These are phyloP conservation scores for Ceratocystis cacaofunesta DNA, from an alignment of 2,329 filamentous ascomycete species.

Conservation along the genomic window DNA sequence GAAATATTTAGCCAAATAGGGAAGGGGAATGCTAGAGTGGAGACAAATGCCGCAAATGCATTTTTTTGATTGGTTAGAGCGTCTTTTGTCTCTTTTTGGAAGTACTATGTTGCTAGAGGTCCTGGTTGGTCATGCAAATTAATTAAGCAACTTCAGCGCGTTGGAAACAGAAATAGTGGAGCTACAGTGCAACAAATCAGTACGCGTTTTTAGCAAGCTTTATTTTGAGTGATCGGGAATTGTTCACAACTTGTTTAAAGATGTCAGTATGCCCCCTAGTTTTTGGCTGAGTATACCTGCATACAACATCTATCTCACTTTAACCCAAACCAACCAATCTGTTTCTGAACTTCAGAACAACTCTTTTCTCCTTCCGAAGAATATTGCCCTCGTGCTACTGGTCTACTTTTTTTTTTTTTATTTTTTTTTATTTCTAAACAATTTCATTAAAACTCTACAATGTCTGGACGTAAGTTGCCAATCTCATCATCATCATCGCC, in stretches of 20 bases:
- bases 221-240: constrained; percentile 11
- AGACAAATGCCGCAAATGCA: background rate
- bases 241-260: constrained; percentile 11
- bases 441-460: constrained; percentile 6
- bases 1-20: background rate
- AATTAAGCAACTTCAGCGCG: background rate
- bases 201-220: background rate
- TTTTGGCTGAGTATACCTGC: background rate
- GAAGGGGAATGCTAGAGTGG: background rate
- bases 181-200: background rate
- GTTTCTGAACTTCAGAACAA: background rate
- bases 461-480: constrained; percentile 19
- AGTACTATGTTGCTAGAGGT: background rate
- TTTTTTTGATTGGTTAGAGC: constrained; percentile 8
- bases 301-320: background rate
- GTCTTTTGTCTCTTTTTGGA: constrained; percentile 6
- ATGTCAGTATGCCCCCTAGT: background rate
- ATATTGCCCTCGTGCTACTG: background rate
- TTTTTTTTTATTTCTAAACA: background rate
- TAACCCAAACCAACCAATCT: background rate
- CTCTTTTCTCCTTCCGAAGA: background rate
- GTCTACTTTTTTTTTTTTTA: background rate
- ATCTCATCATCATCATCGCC: background rate
- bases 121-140: background rate
- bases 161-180: background rate